Base-by-base conservation (phyloP, 768 basidiomycete species). In the Mycena venus region DNA sequence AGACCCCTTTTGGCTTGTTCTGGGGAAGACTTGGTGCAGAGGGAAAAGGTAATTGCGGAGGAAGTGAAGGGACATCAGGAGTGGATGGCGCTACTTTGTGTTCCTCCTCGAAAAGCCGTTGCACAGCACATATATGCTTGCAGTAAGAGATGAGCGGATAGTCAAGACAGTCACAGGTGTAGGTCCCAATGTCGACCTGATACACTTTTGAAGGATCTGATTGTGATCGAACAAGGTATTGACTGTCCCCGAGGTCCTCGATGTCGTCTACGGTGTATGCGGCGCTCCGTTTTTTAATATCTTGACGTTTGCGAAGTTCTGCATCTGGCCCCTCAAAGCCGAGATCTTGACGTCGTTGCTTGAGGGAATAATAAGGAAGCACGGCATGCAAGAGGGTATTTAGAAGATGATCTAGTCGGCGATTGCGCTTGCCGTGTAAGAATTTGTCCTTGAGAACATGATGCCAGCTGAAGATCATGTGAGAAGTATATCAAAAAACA, bases 401-500 rank as follows among this genome's bases (percentile, higher is more conserved):
- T 5, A 83, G 31, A 2, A 83, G 68, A 38, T 79, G 77, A 36
- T 82, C 80, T 4, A 81, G 29, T 1, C 73, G 73, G 11, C 78
- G 64, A 47, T 83, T 83, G 1, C 70, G 75, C n/a, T 75, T 66
- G 0, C 79, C 79, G 21, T 79, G 56, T 17, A 82, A 64, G 44
- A 83, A 81, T 23, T 79, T 80, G 7, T 70, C 65, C 42, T 83
- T 82, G 10, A 81, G 69, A 9, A 82, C 60, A 65, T 80, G 80
- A 60, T 38, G 36, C 36, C 36, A 38, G 36, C 36, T 38, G 14
- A 38, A 14, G 8, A 38, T 38, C 8, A 38, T 14, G 14, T 38
- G 8, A 38, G 36, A 38, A 7, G 36, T 14, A 7, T 7, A 38
- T 38, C 7, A 38, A 38, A 14, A 14, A 38, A 38, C 8, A 14